Evolutionary conservation across 1,139 yeast genomes (phyloP), one percentile per base, ranked within the genome.

Genomic region (Taphrina pruni): DNA sequence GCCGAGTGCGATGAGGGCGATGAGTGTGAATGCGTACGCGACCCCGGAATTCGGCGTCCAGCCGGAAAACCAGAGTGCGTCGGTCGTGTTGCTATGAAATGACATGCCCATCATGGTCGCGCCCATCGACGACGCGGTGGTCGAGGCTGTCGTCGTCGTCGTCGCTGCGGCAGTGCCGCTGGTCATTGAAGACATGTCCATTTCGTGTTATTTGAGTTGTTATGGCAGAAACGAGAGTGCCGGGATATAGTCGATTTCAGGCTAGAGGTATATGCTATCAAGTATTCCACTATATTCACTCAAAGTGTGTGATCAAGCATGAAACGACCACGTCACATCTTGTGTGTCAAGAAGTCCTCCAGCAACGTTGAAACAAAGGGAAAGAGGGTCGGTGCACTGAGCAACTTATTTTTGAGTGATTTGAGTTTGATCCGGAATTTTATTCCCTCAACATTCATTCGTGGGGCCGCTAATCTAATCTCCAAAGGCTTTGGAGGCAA

Each of bases 21-120:
- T 65, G 57, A 76, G 71, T 8, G 76, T 73, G 35, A 75, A 76
- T 26, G 75, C 76, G 69, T 75, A 75, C 50, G 73, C 73, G 41
- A 76, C 76, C n/a, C 58, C 56, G n/a, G 71, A 65, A 11, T 70
- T 57, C 9, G 77, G 77, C 3, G 74, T 73, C 75, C 76, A 75
- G 43, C 70, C 71, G 11, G 50, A 26, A 36, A 12, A 38, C 57
- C 57, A 65, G 17, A 65, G 64, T 2, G 71, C 48, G 6, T 76
- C 71, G 52, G 72, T 70, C 39, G 70, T 70, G 57, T 72, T 75
- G 52, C 67, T 52, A 56, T 60, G 70, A 38, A 70, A 69, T 38
- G 74, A 65, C 62, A 55, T 56, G 41, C 39, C 48, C 54, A 20
- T 50, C 69, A 65, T 65, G 14, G 55, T 46, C 69, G 57, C 57